Conservation (phyloP, 208 protist genomes). For the Plasmodiophora brassicae region DNA sequence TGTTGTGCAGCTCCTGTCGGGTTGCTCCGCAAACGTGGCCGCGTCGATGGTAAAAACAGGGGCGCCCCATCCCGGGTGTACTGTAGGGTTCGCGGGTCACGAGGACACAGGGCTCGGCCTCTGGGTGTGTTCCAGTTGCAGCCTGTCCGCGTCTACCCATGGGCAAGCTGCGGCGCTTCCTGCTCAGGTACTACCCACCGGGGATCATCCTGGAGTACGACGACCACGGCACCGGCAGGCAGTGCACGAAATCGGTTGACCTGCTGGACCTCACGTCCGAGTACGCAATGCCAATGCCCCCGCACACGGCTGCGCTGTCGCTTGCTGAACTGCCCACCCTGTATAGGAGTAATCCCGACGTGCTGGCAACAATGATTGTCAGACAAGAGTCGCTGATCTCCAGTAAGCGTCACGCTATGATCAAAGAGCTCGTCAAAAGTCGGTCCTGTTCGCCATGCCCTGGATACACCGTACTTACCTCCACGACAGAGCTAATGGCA, state of each 20-base stretch:
- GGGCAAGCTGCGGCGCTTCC: slow-evolving; percentile 75
- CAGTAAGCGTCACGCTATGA: background rate
- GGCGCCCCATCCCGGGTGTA: background rate
- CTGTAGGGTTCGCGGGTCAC: background rate
- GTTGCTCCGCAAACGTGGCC: background rate
- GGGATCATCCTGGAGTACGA: slow-evolving; percentile 65
- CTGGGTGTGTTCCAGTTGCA: background rate
- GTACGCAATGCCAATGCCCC: background rate
- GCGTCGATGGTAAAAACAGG: background rate
- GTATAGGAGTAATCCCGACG: background rate
- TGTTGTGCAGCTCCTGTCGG: background rate
- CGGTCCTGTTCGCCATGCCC: background rate
- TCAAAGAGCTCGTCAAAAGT: background rate
- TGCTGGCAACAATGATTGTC: background rate
- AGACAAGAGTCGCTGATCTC: background rate
- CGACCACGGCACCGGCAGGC: slow-evolving; percentile 3
- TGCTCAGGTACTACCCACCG: slow-evolving; percentile 87
- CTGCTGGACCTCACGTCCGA: background rate
- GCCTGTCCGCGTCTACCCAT: background rate
- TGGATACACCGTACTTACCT: background rate
- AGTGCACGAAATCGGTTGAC: background rate
- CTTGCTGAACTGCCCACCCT: background rate
- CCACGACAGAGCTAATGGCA: slow-evolving; percentile 66
- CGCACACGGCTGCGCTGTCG: background rate
- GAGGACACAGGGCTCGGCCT: background rate